phyloP scores from a whole-genome alignment of 345 rosid genomes.

The Sisymbrium altissimum region DNA sequence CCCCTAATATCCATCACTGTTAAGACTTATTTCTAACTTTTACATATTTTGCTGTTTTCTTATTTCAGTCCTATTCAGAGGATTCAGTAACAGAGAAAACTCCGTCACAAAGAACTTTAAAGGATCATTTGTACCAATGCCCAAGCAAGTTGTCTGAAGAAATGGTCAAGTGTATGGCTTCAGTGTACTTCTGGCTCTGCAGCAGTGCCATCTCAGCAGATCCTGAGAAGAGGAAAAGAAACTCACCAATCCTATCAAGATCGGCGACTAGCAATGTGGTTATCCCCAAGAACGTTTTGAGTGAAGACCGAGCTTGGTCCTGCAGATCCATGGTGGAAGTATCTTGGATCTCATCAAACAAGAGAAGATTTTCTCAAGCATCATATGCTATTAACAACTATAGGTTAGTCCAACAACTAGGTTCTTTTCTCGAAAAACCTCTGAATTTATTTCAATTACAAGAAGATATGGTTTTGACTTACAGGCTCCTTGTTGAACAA shows the following conservation, averaged over 20 bases:
- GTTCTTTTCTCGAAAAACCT: background rate
- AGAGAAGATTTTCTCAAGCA: slow-evolving; percentile 57
- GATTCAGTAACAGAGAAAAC: slow-evolving; percentile 36
- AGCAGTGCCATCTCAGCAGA: slow-evolving; percentile 43
- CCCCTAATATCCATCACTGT: background rate
- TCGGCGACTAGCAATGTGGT: slow-evolving; percentile 58
- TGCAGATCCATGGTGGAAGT: slow-evolving; percentile 70
- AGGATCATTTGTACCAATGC: slow-evolving; percentile 77
- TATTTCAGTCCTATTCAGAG: slow-evolving; percentile 39
- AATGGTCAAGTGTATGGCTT: slow-evolving; percentile 86
- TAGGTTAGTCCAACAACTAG: slow-evolving; percentile 39
- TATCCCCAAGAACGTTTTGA: slow-evolving; percentile 45
- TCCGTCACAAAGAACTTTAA: slow-evolving; percentile 48
- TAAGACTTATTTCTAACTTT: background rate
- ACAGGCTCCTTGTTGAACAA: slow-evolving; percentile 85
- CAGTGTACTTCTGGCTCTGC: slow-evolving; percentile 77
- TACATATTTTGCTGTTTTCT: background rate
- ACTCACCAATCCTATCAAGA: slow-evolving; percentile 53
- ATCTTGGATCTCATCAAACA: slow-evolving; percentile 71
- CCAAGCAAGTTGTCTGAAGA: slow-evolving; percentile 91
- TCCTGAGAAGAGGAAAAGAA: slow-evolving; percentile 36
- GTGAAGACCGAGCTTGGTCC: slow-evolving; percentile 59
- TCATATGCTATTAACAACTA: slow-evolving; percentile 72
- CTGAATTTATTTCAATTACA: background rate
- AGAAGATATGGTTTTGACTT: slow-evolving; percentile 19